Base-by-base conservation (phyloP, 345 rosid species). In the Cardamine resedifolia region DNA sequence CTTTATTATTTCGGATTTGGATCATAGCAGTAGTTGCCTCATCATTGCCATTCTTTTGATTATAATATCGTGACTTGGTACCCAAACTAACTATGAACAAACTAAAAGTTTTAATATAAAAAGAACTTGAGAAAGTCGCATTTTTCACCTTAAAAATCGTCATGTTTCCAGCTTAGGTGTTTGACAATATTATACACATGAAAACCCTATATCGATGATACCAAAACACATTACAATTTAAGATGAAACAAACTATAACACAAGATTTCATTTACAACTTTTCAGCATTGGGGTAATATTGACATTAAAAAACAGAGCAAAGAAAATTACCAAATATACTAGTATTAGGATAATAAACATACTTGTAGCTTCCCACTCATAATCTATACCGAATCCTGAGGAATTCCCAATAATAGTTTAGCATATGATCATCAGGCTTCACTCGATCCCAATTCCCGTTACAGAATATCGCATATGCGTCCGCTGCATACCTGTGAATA, bases 401-500 rank as follows among this genome's bases (percentile, higher is more conserved):
- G 72, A 80, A 87, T 6, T 85, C 83, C 96, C 98, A 90, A 57
- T 92, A 90, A 69, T 82, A 55, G 74, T 83, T 81, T 66, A 92
- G 83, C 91, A 75, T 88, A 81, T 83, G 85, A 83, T 90, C 96
- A 9, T 10, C 52, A 18, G 98, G 96, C 31, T 9, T 64, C 71
- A 92, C 92, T 12, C 71, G 78, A 45, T 90, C 74, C 90, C 94
- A 90, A 70, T 77, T 92, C 11, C 98, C 96, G 1, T 88, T 84
- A 72, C 98, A 92, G 73, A 92, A 92, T 72, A 92, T 92, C 2
- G 96, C 96, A 78, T 88, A 85, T 1, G 98, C 96, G 68, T 90
- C 98, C 4, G 92, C 98, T 43, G 89, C 96, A 66, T 92, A 91
- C 85, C 95, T 90, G 77, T 56, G 20, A 47, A 48, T 58, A 31